Percentiles rank a stretch among this genome's conserved stretches.
phyloP scores from a whole-genome alignment of 441 rosid genomes.

The Erysimum pusillum region DNA sequence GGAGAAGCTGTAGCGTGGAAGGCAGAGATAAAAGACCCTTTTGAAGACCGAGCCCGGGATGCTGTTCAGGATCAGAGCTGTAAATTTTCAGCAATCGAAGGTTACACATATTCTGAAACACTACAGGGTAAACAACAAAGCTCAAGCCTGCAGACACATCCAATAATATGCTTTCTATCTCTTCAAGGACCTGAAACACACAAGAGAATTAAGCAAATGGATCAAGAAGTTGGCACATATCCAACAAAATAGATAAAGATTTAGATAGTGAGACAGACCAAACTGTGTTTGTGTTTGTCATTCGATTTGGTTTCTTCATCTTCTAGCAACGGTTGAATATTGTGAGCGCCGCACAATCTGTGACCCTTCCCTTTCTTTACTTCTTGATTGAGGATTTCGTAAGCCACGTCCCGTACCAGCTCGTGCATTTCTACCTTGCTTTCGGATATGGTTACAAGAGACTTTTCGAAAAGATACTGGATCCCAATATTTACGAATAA shows the following conservation, averaged over 20 bases:
- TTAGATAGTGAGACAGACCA: too few relatives aligned
- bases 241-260: neutral
- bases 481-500: constrained; percentile 27
- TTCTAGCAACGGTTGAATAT: constrained; percentile 22
- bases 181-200: constrained; percentile 4
- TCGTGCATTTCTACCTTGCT: constrained; percentile 47
- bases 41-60: neutral
- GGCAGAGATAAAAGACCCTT: constrained; percentile 13
- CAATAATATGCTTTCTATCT: constrained; percentile 35
- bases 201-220: neutral
- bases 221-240: constrained; percentile 1
- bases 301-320: constrained; percentile 5
- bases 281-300: neutral
- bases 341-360: neutral
- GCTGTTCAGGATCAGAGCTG: neutral
- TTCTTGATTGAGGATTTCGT: constrained; percentile 32
- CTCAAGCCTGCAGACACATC: constrained; percentile 11
- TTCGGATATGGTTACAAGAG: constrained; percentile 22
- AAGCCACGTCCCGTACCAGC: constrained; percentile 44
- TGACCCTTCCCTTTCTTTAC: constrained; percentile 10
- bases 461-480: constrained; percentile 34
- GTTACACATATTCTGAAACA: constrained; percentile 24
- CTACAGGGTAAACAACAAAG: constrained; percentile 1
- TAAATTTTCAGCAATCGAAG: constrained; percentile 40
- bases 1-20: constrained; percentile 29